Evolutionary conservation across 805 yeast genomes (phyloP).

Genomic region (Candida golubevii): DNA sequence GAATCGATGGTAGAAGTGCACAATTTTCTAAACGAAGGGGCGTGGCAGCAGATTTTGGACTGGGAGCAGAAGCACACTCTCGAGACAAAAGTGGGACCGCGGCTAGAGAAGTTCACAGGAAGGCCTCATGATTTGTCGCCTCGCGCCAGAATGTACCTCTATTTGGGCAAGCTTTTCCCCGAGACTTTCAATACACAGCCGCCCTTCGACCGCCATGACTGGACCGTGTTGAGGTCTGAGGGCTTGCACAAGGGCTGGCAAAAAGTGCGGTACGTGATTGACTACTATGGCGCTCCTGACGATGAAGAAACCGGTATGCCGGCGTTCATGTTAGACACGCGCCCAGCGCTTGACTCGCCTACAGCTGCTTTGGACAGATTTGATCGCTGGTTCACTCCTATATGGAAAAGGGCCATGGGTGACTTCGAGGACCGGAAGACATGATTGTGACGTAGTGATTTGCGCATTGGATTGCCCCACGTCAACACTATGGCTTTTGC

Average conservation of each 20-base stretch:
- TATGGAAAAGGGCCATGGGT: constrained; percentile 71
- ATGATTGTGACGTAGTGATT: too few species aligned
- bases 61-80: constrained; percentile 82
- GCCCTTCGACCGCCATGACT: constrained; percentile 98
- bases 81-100: constrained; percentile 56
- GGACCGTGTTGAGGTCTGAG: constrained; percentile 82
- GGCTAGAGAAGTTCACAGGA: constrained; percentile 84
- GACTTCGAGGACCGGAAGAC: constrained; percentile 21
- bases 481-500: too few species aligned
- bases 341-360: constrained; percentile 84
- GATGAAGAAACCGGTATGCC: constrained; percentile 85
- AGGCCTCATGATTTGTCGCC: constrained; percentile 87
- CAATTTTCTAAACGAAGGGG: constrained; percentile 93
- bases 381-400: constrained; percentile 60
- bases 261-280: constrained; percentile 83
- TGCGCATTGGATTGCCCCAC: too few species aligned
- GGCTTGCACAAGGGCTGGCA: constrained; percentile 51
- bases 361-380: constrained; percentile 65
- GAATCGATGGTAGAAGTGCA: constrained; percentile 97
- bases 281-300: constrained; percentile 94
- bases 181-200: constrained; percentile 66
- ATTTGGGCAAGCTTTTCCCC: constrained; percentile 69
- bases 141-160: constrained; percentile 66
- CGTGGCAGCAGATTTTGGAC: constrained; percentile 88
- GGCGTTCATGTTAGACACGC: constrained; percentile 84